Evolutionary conservation across 2,329 filamentous ascomycete species (phyloP).

Genomic region (Madurella fahalii): DNA sequence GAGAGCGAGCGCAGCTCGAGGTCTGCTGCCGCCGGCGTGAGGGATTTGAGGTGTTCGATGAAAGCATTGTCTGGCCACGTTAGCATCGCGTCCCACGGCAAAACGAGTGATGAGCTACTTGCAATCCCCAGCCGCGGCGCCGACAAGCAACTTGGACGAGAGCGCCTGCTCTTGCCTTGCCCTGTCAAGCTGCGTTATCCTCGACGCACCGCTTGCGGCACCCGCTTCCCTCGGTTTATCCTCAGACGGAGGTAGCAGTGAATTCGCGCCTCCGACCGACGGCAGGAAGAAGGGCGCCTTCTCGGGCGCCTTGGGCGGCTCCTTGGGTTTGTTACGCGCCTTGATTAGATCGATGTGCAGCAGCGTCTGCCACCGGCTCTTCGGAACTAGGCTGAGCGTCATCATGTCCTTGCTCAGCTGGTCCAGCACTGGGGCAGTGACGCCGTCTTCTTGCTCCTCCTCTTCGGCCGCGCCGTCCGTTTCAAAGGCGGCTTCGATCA

Average conservation of each 20-base stretch:
- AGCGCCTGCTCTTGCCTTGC: slow-evolving; percentile 55
- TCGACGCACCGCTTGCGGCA: slow-evolving; percentile 42
- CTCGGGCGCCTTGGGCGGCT: slow-evolving; percentile 85
- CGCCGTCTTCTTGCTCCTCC: slow-evolving; percentile 50
- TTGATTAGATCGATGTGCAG: slow-evolving; percentile 89
- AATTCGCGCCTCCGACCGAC: slow-evolving; percentile 46
- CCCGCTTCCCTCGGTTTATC: slow-evolving; percentile 34
- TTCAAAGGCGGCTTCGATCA: slow-evolving; percentile 73
- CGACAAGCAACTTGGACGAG: slow-evolving; percentile 52
- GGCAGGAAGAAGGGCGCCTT: slow-evolving; percentile 96
- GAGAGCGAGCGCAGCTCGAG: slow-evolving; percentile 82
- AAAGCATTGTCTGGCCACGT: slow-evolving; percentile 55
- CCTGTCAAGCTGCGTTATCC: slow-evolving; percentile 65
- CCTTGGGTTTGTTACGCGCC: slow-evolving; percentile 88
- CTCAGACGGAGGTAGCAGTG: slow-evolving; percentile 29
- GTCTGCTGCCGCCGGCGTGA: slow-evolving; percentile 82
- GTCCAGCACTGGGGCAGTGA: slow-evolving; percentile 58
- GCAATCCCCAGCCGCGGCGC: slow-evolving; percentile 57
- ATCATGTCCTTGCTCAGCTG: slow-evolving; percentile 80
- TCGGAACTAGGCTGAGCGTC: slow-evolving; percentile 84
- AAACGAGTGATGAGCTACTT: slow-evolving; percentile 32
- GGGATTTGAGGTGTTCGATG: slow-evolving; percentile 71
- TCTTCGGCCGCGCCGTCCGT: slow-evolving; percentile 39
- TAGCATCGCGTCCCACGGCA: slow-evolving; percentile 17
- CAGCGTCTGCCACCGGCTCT: slow-evolving; percentile 89